phyloP scores from a whole-genome alignment of 768 basidiomycete species.

The Crucibulum laeve region DNA sequence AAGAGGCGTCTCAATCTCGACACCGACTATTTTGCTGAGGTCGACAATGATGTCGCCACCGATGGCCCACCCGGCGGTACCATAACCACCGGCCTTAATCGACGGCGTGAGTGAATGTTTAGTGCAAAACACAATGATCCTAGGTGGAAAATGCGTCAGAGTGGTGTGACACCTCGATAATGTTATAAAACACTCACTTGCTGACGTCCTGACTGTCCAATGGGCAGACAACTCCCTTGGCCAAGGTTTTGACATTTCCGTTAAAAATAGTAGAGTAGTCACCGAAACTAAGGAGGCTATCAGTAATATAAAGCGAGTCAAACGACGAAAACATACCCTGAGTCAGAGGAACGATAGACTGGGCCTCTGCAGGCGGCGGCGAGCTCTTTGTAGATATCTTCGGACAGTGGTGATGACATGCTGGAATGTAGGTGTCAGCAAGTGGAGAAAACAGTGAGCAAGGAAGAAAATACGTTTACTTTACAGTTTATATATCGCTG shows the following conservation, averaged over 20 bases:
- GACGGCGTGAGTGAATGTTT: conserved; percentile 69
- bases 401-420: conserved; percentile 20
- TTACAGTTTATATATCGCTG: too few relatives aligned
- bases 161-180: background rate
- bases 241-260: conserved; percentile 59
- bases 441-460: conserved; percentile 2
- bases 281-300: conserved; percentile 35
- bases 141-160: conserved; percentile 20
- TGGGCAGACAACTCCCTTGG: conserved; percentile 68
- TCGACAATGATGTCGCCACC: conserved; percentile 86
- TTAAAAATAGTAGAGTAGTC: conserved; percentile 66
- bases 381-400: conserved; percentile 40
- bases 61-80: conserved; percentile 86
- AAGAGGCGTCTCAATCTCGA: conserved; percentile 62
- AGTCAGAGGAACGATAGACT: too few relatives aligned
- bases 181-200: conserved; percentile 48
- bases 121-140: conserved; percentile 70
- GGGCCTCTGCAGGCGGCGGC: conserved; percentile 40
- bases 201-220: conserved; percentile 79
- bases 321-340: too few relatives aligned
- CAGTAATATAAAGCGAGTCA: too few relatives aligned
- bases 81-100: conserved; percentile 88
- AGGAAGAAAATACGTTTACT: background rate
- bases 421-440: conserved; percentile 1
- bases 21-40: conserved; percentile 60